A percentile compares a stretch with the other conserved stretches of the same genome.
These are phyloP conservation scores for Trametes polyzona DNA, from an alignment of 1,284 basidiomycete genomes.

Conservation along the genomic window DNA sequence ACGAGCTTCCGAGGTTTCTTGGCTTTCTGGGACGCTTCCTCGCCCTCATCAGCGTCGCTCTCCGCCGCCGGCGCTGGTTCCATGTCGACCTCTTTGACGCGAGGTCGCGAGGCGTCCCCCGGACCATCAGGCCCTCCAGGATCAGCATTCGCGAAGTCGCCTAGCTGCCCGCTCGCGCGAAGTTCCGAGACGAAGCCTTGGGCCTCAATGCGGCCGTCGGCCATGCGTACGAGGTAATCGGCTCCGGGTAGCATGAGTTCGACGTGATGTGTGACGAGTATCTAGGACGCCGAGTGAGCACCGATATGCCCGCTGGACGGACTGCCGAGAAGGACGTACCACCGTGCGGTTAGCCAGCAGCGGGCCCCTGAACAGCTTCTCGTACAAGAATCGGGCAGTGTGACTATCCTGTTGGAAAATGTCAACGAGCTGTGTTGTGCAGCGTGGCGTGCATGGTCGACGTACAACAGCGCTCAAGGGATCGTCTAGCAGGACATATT, in stretches of 20 bases:
- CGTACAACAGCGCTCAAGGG: constrained; percentile 71
- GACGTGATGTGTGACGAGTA: constrained; percentile 77
- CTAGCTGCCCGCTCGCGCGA: constrained; percentile 57
- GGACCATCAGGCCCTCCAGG: no score
- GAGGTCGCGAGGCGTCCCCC: no score
- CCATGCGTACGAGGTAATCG: constrained; percentile 73
- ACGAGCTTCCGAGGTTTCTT: constrained; percentile 65
- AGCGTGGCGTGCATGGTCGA: constrained; percentile 11
- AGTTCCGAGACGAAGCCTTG: constrained; percentile 69
- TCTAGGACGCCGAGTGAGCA: constrained; percentile 35
- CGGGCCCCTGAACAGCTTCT: constrained; percentile 65
- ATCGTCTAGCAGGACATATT: constrained; percentile 75
- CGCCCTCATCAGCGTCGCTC: constrained; percentile 34
- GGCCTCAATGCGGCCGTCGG: constrained; percentile 73
- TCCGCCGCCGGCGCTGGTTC: no score
- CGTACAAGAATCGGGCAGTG: constrained; percentile 70
- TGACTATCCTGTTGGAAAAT: constrained; percentile 65
- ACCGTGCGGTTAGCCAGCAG: constrained; percentile 70
- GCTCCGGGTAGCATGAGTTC: constrained; percentile 74
- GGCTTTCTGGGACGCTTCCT: constrained; percentile 28
- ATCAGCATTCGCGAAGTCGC: constrained; percentile 58
- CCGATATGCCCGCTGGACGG: background rate
- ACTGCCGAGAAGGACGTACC: constrained; percentile 42
- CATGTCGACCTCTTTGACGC: constrained; percentile 41
- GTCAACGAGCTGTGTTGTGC: no score